These are phyloP conservation scores for Rhizopogon vinicolor DNA, from an alignment of 768 basidiomycete genomes.

Conservation along the genomic window DNA sequence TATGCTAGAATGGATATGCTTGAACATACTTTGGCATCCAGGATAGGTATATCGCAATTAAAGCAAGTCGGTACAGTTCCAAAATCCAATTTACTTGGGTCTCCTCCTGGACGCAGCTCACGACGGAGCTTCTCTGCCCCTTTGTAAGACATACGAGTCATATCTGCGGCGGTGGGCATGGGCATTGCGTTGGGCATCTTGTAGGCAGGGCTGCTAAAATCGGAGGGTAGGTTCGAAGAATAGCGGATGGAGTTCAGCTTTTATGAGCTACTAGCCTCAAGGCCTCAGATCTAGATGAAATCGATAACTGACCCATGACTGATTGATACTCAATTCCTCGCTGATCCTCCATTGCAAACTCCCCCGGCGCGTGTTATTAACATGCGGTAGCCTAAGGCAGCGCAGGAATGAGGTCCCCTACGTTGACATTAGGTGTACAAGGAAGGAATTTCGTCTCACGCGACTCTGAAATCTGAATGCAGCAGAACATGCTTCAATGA, in stretches of 20 bases:
- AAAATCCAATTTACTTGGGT: slow-evolving; percentile 24
- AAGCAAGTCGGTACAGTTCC: slow-evolving; percentile 18
- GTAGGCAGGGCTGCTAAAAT: background rate
- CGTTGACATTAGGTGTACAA: no score
- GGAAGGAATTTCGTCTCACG: background rate
- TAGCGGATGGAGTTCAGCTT: no score
- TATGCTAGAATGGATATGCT: background rate
- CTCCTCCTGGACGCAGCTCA: slow-evolving; percentile 22
- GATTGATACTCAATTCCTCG: no score
- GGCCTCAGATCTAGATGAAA: no score
- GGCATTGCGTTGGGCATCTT: slow-evolving; percentile 16
- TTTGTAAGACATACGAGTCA: slow-evolving; percentile 22
- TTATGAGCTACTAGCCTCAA: no score
- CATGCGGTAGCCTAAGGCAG: no score
- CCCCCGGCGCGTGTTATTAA: no score
- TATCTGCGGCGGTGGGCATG: slow-evolving; percentile 19
- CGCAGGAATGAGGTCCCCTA: no score
- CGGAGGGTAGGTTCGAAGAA: background rate
- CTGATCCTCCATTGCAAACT: no score
- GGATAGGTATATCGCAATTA: slow-evolving; percentile 13
- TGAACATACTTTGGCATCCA: slow-evolving; percentile 16
- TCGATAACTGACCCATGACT: no score
- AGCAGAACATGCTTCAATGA: slow-evolving; percentile 6
- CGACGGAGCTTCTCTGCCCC: slow-evolving; percentile 23
- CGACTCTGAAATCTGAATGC: background rate